phyloP scores from a whole-genome alignment of 169 alveolate species.

The Cryptosporidium andersoni region DNA sequence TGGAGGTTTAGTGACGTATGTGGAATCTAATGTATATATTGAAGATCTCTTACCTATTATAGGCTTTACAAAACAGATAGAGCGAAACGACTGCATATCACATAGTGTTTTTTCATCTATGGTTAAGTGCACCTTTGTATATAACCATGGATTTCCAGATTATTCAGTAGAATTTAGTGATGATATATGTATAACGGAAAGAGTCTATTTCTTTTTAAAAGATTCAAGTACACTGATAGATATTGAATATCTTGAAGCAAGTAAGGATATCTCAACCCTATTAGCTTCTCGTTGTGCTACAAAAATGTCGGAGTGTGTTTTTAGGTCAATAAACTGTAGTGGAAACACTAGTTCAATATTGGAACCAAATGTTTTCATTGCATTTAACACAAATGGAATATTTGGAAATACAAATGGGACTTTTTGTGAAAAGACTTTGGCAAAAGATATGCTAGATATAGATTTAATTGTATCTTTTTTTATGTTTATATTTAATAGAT shows the following conservation, averaged over 20 bases:
- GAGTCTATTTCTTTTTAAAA: not conserved
- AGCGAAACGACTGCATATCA: not conserved
- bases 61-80: not conserved
- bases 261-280: too few species aligned
- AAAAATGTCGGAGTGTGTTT: too few species aligned
- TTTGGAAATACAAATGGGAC: conserved; percentile 10
- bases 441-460: conserved; percentile 59
- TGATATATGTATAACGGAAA: not conserved
- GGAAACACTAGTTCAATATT: too few species aligned
- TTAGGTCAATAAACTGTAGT: too few species aligned
- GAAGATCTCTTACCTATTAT: not conserved
- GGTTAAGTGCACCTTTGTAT: not conserved
- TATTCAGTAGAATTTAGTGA: conserved; percentile 9
- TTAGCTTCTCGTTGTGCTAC: too few species aligned
- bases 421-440: conserved; percentile 33
- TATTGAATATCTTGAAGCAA: too few species aligned
- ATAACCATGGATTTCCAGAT: conserved; percentile 70
- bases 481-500: conserved; percentile 12
- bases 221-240: not conserved
- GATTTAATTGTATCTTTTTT: conserved; percentile 19
- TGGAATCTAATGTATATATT: conserved; percentile 16
- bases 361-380: conserved; percentile 2
- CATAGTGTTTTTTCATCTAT: too few species aligned
- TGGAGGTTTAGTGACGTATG: conserved; percentile 32
- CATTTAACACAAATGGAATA: conserved; percentile 63